These are phyloP conservation scores for Hypoxylon sp. DNA, from an alignment of 2,329 filamentous ascomycete species.

Conservation along the genomic window DNA sequence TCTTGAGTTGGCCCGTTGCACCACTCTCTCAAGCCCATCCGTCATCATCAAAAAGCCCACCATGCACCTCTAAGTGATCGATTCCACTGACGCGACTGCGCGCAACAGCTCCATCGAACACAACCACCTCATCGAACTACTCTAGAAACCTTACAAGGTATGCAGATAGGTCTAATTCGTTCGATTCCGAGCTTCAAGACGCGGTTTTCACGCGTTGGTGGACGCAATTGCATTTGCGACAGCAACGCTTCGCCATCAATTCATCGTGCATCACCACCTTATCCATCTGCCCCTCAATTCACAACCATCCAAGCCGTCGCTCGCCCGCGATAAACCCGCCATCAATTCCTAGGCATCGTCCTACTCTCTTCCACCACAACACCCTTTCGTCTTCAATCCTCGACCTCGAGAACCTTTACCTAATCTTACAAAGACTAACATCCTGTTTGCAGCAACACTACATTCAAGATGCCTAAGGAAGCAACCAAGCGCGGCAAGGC, in stretches of 20 bases:
- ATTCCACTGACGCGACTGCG: constrained; percentile 48
- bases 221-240: constrained; percentile 58
- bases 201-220: constrained; percentile 50
- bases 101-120: constrained; percentile 53
- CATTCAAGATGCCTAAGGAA: constrained; percentile 69
- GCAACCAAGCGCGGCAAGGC: constrained; percentile 64
- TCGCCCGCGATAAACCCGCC: constrained; percentile 3
- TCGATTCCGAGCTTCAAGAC: constrained; percentile 54
- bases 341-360: background rate
- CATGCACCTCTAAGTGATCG: constrained; percentile 25
- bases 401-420: background rate
- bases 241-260: constrained; percentile 42
- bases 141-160: constrained; percentile 52
- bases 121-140: constrained; percentile 43
- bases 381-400: background rate
- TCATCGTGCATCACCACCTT: constrained; percentile 32
- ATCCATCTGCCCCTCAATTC: constrained; percentile 36
- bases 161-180: constrained; percentile 47
- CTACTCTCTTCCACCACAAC: background rate
- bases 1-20: constrained; percentile 19
- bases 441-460: constrained; percentile 44
- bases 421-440: constrained; percentile 45
- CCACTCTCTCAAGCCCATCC: constrained; percentile 32
- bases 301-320: constrained; percentile 21
- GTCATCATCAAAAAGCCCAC: constrained; percentile 44